Percentiles rank a stretch among this genome's conserved stretches.
Evolutionary conservation across 805 yeast genomes (phyloP).

Genomic region (Jamesozyma jinghongensis): DNA sequence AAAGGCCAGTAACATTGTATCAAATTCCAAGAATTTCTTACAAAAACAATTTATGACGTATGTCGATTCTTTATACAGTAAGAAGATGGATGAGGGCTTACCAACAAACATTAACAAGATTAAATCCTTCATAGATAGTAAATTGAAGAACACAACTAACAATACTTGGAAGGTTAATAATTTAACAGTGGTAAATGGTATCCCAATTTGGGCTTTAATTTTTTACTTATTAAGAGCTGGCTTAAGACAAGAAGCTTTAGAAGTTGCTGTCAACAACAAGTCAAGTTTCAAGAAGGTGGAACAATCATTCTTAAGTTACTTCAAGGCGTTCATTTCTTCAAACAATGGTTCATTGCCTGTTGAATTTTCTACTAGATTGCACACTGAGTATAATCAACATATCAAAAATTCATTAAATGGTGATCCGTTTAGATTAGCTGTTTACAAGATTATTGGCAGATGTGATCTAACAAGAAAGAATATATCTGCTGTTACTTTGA

Average conservation of each 20-base stretch:
- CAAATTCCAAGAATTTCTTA: slow-evolving; percentile 49
- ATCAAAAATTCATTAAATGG: slow-evolving; percentile 57
- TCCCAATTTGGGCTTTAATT: slow-evolving; percentile 90
- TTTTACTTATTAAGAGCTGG: slow-evolving; percentile 85
- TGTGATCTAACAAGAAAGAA: slow-evolving; percentile 63
- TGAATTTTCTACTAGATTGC: slow-evolving; percentile 59
- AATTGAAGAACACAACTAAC: slow-evolving; percentile 34
- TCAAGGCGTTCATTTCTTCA: slow-evolving; percentile 58
- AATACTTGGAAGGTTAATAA: slow-evolving; percentile 45
- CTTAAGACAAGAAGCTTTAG: slow-evolving; percentile 65
- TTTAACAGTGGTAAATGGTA: slow-evolving; percentile 62
- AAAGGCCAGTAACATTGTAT: slow-evolving; percentile 37
- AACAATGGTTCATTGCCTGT: slow-evolving; percentile 48
- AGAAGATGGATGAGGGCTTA: slow-evolving; percentile 50
- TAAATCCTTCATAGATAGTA: slow-evolving; percentile 46
- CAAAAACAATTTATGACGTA: slow-evolving; percentile 72
- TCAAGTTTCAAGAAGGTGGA: slow-evolving; percentile 78
- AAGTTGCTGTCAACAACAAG: slow-evolving; percentile 52
- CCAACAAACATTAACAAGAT: slow-evolving; percentile 70
- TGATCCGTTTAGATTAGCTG: slow-evolving; percentile 86
- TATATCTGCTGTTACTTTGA: slow-evolving; percentile 60
- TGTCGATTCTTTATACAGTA: slow-evolving; percentile 53
- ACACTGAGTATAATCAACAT: slow-evolving; percentile 75
- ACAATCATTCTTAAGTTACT: slow-evolving; percentile 69
- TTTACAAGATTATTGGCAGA: slow-evolving; percentile 87